A percentile compares a stretch with the other conserved stretches of the same genome.
phyloP scores from a whole-genome alignment of 805 yeast species.

The Yarrowia sp. region DNA sequence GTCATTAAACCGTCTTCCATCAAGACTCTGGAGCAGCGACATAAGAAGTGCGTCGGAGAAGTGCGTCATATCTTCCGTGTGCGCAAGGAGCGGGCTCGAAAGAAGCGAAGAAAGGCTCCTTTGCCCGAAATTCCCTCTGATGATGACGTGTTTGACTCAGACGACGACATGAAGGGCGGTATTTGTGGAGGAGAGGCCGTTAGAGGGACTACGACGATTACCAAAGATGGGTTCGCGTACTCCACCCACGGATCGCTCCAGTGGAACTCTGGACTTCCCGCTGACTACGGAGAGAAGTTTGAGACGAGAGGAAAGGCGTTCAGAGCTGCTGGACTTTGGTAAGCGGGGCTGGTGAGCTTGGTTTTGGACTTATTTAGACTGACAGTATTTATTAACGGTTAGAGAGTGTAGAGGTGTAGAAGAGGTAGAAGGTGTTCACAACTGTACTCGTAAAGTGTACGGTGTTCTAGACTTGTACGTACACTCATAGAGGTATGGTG shows the following conservation, averaged over 20 bases:
- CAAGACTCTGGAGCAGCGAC: slow-evolving; percentile 6
- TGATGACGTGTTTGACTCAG: slow-evolving; percentile 30
- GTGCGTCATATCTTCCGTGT: slow-evolving; percentile 10
- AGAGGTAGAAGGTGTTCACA: too few species aligned
- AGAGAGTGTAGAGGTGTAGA: too few species aligned
- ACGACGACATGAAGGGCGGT: slow-evolving; percentile 34
- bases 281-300: slow-evolving; percentile 28
- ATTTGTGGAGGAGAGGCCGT: slow-evolving; percentile 34
- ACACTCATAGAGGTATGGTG: too few species aligned
- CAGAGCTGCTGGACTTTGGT: slow-evolving; percentile 8
- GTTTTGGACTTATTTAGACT: too few species aligned
- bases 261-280: slow-evolving; percentile 25
- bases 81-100: slow-evolving; percentile 19
- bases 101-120: slow-evolving; percentile 6
- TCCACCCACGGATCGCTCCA: slow-evolving; percentile 9
- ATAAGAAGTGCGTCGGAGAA: slow-evolving; percentile 25
- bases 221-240: slow-evolving; percentile 36
- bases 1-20: slow-evolving; percentile 13
- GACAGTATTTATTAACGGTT: too few species aligned
- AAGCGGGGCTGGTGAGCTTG: too few species aligned
- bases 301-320: slow-evolving; percentile 25
- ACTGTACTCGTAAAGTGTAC: too few species aligned
- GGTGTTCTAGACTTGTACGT: too few species aligned
- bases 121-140: slow-evolving; percentile 6
- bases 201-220: slow-evolving; percentile 16